A percentile compares a stretch with the other conserved stretches of the same genome.
These are phyloP conservation scores for Mercurialis annua DNA, from an alignment of 345 rosid genomes.

Conservation along the genomic window DNA sequence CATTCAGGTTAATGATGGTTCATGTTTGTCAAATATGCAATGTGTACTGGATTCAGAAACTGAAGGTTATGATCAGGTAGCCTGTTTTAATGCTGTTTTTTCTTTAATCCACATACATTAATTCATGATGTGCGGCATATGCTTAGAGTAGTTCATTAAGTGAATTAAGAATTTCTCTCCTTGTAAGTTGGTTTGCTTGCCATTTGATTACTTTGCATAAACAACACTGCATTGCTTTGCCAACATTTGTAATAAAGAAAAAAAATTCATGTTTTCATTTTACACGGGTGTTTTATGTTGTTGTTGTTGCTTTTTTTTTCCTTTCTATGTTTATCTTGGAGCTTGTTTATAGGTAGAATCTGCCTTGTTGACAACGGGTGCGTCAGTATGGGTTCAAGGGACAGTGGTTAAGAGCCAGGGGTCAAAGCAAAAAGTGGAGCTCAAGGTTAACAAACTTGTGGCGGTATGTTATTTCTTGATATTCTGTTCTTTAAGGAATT, in stretches of 20 bases:
- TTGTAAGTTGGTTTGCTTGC: neutral
- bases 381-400: constrained; percentile 82
- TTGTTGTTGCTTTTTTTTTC: constrained; percentile 14
- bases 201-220: neutral
- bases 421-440: constrained; percentile 83
- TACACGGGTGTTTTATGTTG: neutral
- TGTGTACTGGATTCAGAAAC: constrained; percentile 78
- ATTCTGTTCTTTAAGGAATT: neutral
- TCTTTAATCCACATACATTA: too few species aligned
- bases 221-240: neutral
- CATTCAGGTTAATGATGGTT: constrained; percentile 82
- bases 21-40: constrained; percentile 94
- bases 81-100: neutral
- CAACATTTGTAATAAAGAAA: neutral
- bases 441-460: constrained; percentile 72
- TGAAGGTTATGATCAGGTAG: constrained; percentile 90
- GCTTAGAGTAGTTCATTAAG: too few species aligned
- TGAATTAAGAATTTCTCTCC: too few species aligned
- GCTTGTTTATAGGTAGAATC: constrained; percentile 60
- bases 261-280: neutral
- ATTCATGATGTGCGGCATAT: too few species aligned
- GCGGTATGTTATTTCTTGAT: constrained; percentile 41
- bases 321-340: constrained; percentile 20
- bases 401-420: constrained; percentile 84
- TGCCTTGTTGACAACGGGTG: constrained; percentile 77